phyloP scores from a whole-genome alignment of 805 yeast species.

The Starmerella vitae region DNA sequence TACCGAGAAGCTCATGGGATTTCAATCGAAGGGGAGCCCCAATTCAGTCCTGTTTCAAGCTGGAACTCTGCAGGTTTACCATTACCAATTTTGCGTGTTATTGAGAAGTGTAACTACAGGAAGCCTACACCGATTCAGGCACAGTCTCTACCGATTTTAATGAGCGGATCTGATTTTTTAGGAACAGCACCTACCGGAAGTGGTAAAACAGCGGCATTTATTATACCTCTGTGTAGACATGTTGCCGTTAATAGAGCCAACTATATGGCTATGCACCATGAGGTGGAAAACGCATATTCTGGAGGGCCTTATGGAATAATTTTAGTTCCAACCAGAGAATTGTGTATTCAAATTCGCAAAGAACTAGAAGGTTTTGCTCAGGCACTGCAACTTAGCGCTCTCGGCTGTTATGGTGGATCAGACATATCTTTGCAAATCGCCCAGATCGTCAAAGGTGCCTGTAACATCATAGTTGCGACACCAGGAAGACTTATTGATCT shows the following conservation, averaged over 20 bases:
- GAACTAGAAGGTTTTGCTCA: slow-evolving; percentile 50
- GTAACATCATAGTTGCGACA: slow-evolving; percentile 76
- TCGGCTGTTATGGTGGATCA: slow-evolving; percentile 83
- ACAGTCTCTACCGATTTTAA: slow-evolving; percentile 78
- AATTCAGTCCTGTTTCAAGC: slow-evolving; percentile 53
- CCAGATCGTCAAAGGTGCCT: slow-evolving; percentile 52
- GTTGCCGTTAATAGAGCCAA: slow-evolving; percentile 56
- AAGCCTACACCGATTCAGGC: slow-evolving; percentile 80
- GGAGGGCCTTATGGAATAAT: slow-evolving; percentile 65
- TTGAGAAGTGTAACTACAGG: slow-evolving; percentile 40
- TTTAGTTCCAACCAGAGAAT: slow-evolving; percentile 83
- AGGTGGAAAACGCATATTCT: slow-evolving; percentile 27
- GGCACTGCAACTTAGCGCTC: slow-evolving; percentile 37
- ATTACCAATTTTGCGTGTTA: slow-evolving; percentile 37
- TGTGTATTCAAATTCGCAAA: slow-evolving; percentile 68
- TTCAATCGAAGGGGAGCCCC: slow-evolving; percentile 58
- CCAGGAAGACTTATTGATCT: slow-evolving; percentile 92
- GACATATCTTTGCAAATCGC: slow-evolving; percentile 71
- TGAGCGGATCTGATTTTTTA: slow-evolving; percentile 80
- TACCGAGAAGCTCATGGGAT: slow-evolving; percentile 39
- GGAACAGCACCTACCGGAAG: slow-evolving; percentile 96
- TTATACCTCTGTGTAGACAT: slow-evolving; percentile 74
- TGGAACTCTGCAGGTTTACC: slow-evolving; percentile 82
- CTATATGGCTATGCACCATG: slow-evolving; percentile 1
- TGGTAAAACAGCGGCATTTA: slow-evolving; percentile 83